A percentile compares a stretch with the other conserved stretches of the same genome.
phyloP scores from a whole-genome alignment of 208 protist genomes.

The Leishmania tropica region DNA sequence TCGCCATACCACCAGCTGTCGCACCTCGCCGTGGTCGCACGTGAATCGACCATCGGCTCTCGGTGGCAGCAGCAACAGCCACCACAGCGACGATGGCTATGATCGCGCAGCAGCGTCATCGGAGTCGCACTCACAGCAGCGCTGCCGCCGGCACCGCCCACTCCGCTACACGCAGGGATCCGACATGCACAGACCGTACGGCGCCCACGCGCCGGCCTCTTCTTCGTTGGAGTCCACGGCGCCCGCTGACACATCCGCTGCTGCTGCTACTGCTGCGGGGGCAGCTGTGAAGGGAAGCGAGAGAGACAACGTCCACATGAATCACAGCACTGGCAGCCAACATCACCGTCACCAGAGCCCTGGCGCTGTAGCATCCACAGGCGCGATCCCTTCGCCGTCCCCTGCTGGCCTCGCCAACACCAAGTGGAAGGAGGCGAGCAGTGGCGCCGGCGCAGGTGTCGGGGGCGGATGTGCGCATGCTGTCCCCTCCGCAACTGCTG shows the following conservation, averaged over 20 bases:
- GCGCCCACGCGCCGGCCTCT: not conserved
- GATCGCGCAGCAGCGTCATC: not conserved
- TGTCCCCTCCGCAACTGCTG: not conserved
- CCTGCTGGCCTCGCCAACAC: not conserved
- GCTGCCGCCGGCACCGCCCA: not conserved
- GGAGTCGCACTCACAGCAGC: slow-evolving; percentile 2
- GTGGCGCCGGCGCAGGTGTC: not conserved
- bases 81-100: not conserved
- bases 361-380: not conserved
- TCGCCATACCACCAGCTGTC: not conserved
- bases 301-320: not conserved
- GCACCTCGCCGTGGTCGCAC: not conserved
- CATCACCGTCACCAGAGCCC: not conserved
- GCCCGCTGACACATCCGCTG: not conserved
- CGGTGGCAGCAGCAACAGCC: not conserved
- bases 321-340: not conserved
- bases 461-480: not conserved
- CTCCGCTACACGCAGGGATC: not conserved
- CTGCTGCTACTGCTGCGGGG: not conserved
- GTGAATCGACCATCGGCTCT: not conserved
- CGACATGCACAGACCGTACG: not conserved
- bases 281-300: not conserved
- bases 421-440: slow-evolving; percentile 16
- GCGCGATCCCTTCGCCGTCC: not conserved
- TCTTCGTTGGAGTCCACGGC: not conserved